These are phyloP conservation scores for Saccharum hybrid DNA, from an alignment of 202 grass and related monocot species.

Conservation along the genomic window DNA sequence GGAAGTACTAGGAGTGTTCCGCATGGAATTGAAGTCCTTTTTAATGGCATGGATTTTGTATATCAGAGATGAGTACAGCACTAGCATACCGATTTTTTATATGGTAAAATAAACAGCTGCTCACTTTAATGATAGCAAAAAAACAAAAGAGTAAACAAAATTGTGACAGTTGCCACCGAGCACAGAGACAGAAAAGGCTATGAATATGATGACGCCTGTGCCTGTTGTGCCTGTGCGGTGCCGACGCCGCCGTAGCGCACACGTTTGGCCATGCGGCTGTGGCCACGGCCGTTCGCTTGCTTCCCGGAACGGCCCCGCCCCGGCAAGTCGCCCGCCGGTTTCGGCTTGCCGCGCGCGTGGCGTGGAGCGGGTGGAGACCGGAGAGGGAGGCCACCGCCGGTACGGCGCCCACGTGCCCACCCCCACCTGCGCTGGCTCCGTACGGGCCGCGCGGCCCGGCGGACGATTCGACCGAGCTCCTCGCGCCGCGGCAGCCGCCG, in stretches of 20 bases:
- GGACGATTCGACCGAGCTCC: neutral
- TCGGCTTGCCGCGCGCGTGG: neutral
- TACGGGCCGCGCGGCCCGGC: neutral
- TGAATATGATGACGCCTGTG: too few relatives aligned
- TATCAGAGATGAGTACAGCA: neutral
- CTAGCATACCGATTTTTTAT: neutral
- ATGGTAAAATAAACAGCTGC: neutral
- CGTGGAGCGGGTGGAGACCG: neutral
- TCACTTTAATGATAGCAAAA: neutral
- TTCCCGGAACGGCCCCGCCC: neutral
- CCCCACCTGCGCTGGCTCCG: neutral
- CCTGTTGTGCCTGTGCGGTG: too few relatives aligned
- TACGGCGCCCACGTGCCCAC: constrained; percentile 12
- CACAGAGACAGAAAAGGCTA: neutral
- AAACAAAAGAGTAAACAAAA: too few relatives aligned
- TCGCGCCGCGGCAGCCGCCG: neutral
- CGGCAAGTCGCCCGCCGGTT: neutral
- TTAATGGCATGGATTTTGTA: neutral
- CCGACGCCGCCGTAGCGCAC: neutral
- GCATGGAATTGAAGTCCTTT: neutral
- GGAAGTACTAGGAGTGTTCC: neutral
- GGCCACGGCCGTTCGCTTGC: neutral
- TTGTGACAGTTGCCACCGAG: neutral
- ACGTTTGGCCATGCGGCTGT: neutral
- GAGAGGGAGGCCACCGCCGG: neutral